Evolutionary conservation across 1,139 yeast species (phyloP).

Genomic region (Arxiozyma heterogenica): DNA sequence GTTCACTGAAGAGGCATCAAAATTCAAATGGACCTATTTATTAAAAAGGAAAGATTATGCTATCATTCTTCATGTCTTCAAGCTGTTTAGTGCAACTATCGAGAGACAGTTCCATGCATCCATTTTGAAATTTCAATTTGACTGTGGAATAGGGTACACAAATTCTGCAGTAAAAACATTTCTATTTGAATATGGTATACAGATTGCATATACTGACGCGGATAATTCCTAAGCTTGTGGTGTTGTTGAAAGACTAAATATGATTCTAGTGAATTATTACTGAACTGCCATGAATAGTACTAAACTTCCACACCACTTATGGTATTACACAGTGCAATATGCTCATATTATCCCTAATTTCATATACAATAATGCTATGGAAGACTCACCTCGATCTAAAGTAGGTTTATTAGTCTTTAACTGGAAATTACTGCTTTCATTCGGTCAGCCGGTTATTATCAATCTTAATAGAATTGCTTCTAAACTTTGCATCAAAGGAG

Average conservation of each 20-base stretch:
- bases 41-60: neutral
- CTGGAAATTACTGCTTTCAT: conserved; percentile 6
- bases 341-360: conserved; percentile 7
- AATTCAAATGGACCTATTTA: conserved; percentile 7
- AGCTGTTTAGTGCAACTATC: neutral
- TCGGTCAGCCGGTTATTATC: conserved; percentile 9
- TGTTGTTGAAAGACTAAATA: conserved; percentile 11
- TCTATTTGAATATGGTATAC: conserved; percentile 7
- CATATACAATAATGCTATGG: conserved; percentile 1
- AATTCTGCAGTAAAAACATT: conserved; percentile 1
- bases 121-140: conserved; percentile 7
- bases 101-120: conserved; percentile 2
- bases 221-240: conserved; percentile 9
- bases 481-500: conserved; percentile 4
- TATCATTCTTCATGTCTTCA: neutral
- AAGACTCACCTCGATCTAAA: conserved; percentile 6
- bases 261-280: conserved; percentile 9
- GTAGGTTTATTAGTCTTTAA: conserved; percentile 8
- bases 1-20: conserved; percentile 5
- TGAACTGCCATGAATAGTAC: conserved; percentile 6
- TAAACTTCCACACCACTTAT: conserved; percentile 5
- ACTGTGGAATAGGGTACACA: conserved; percentile 10
- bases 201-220: conserved; percentile 4
- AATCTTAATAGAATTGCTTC: neutral
- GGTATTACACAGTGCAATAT: conserved; percentile 10